Conservation (phyloP, 371 early-diverging fungal genomes). For the Apophysomyces elegans region DNA sequence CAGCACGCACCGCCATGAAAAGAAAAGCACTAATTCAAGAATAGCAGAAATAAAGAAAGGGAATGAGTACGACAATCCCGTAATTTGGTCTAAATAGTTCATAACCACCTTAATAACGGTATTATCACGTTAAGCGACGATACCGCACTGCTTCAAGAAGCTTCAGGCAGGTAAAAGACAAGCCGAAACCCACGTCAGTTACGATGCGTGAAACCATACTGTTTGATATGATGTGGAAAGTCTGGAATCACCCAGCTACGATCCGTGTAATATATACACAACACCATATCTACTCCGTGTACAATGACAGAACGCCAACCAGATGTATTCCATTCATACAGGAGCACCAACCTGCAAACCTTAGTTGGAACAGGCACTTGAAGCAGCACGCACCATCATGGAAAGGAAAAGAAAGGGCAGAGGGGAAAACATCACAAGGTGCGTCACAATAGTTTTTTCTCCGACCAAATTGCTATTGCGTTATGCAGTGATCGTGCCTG, state of each 20-base stretch:
- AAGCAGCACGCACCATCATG: not conserved
- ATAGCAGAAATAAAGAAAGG: too few relatives aligned
- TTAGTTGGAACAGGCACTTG: not conserved
- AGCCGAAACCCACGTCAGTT: not conserved
- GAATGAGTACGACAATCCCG: too few relatives aligned
- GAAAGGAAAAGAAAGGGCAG: not conserved
- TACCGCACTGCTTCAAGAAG: not conserved
- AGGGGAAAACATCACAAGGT: not conserved
- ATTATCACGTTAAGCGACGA: not conserved
- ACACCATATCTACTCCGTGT: not conserved
- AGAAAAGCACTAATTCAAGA: not conserved
- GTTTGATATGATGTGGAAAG: not conserved
- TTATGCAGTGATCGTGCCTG: too few relatives aligned
- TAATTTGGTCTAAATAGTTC: too few relatives aligned
- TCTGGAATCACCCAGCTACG: not conserved
- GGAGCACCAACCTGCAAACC: not conserved
- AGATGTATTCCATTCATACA: not conserved
- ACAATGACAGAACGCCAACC: not conserved
- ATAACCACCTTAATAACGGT: too few relatives aligned
- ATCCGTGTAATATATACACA: not conserved
- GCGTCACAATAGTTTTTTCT: too few relatives aligned
- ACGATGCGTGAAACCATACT: not conserved
- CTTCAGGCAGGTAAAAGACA: not conserved
- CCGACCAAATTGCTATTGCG: too few relatives aligned
- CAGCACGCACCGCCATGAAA: not conserved